phyloP scores from a whole-genome alignment of 208 protist species.

The Phytomonas serpens region DNA sequence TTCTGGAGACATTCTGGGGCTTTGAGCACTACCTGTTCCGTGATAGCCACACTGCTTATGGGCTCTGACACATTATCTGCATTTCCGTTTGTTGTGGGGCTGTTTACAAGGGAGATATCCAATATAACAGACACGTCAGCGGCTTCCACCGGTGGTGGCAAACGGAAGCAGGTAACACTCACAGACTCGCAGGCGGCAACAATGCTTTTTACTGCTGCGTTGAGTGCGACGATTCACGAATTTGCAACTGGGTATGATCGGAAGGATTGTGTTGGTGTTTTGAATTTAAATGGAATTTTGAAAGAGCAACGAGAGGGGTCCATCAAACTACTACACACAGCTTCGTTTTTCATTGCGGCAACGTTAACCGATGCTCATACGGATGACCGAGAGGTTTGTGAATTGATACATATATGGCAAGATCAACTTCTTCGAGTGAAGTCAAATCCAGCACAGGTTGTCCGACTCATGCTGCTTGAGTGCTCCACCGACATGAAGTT shows the following conservation, averaged over 20 bases:
- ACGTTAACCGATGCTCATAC: background rate
- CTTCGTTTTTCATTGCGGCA: background rate
- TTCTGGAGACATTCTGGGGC: constrained; percentile 53
- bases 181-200: background rate
- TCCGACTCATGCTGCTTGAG: constrained; percentile 14
- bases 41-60: constrained; percentile 41
- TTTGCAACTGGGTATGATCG: background rate
- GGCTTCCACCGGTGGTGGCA: background rate
- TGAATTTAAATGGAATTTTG: background rate
- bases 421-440: background rate
- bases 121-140: background rate
- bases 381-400: background rate
- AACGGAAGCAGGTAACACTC: background rate
- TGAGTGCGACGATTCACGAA: background rate
- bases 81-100: background rate
- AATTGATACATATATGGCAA: background rate
- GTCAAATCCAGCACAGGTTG: background rate
- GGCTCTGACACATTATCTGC: constrained; percentile 1
- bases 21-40: constrained; percentile 40
- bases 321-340: background rate
- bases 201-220: background rate
- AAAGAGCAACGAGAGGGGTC: background rate
- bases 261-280: background rate
- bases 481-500: constrained; percentile 13
- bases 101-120: background rate